Conservation (phyloP, 768 basidiomycete species). For the Macrolepiota dolichaula region DNA sequence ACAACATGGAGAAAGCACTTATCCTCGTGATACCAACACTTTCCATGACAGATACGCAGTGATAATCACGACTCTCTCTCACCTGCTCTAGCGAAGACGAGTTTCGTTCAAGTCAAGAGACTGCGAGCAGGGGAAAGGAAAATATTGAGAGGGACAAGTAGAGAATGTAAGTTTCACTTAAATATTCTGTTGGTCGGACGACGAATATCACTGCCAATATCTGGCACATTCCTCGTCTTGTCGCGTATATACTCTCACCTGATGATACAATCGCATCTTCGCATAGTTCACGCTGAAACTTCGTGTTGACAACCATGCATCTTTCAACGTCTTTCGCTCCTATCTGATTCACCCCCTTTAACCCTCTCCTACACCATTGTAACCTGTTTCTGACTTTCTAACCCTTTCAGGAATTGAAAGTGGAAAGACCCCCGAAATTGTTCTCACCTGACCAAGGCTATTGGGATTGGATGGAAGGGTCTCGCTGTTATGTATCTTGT, state of each 20-base stretch:
- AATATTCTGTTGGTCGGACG: not conserved
- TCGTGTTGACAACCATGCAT: constrained; percentile 82
- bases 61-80: constrained; percentile 96
- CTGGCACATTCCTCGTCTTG: not conserved
- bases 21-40: constrained; percentile 13
- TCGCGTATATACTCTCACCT: constrained; percentile 12
- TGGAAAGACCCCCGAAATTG: not conserved
- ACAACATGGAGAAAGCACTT: constrained; percentile 72
- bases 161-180: constrained; percentile 75
- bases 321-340: constrained; percentile 96
- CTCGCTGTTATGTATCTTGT: constrained; percentile 8
- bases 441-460: not conserved
- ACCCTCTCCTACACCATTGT: constrained; percentile 12
- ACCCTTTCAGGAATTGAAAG: constrained; percentile 52
- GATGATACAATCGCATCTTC: constrained; percentile 58
- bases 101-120: constrained; percentile 90
- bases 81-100: constrained; percentile 99
- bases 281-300: constrained; percentile 99
- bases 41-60: not conserved
- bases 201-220: not conserved
- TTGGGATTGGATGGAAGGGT: not conserved
- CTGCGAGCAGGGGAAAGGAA: constrained; percentile 90
- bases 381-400: constrained; percentile 21
- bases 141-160: constrained; percentile 97
- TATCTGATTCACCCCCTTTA: constrained; percentile 68